These are phyloP conservation scores for Dryadomyces quercivorus DNA, from an alignment of 2,329 filamentous ascomycete species.

Conservation along the genomic window DNA sequence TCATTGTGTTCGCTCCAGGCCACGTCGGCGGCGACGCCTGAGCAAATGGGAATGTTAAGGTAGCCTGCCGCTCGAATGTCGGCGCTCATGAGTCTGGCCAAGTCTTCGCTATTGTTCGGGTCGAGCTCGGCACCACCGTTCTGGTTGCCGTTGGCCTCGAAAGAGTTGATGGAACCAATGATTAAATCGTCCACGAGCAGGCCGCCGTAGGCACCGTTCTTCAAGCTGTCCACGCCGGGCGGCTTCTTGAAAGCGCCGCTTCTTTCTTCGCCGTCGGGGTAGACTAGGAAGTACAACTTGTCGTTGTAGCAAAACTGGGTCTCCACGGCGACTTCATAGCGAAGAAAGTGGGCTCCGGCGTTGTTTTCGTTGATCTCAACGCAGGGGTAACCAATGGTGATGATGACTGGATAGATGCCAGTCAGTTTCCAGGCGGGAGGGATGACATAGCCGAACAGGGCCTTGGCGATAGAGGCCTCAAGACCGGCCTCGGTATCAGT, in stretches of 20 bases:
- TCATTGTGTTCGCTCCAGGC: not conserved
- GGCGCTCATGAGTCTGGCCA: conserved; percentile 14
- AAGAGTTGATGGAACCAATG: conserved; percentile 17
- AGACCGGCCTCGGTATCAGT: not conserved
- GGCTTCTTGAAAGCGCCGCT: conserved; percentile 17
- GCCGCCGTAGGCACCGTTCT: conserved; percentile 13
- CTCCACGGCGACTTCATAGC: no score
- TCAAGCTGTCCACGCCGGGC: conserved; percentile 16
- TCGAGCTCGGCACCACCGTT: conserved; percentile 18
- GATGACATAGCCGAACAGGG: not conserved
- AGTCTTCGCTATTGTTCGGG: conserved; percentile 12
- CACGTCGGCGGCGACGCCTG: conserved; percentile 17
- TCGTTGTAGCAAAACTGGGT: conserved; percentile 11
- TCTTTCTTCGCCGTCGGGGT: conserved; percentile 8
- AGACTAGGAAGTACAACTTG: conserved; percentile 20
- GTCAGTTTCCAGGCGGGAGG: no score
- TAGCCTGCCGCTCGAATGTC: conserved; percentile 23
- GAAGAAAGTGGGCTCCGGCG: not conserved
- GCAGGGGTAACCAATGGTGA: conserved; percentile 14
- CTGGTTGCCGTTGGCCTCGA: conserved; percentile 16
- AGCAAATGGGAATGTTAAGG: conserved; percentile 26
- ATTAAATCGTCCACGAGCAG: conserved; percentile 18
- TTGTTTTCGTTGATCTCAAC: conserved; percentile 3
- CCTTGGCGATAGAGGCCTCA: conserved; percentile 2
- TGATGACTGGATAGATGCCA: conserved; percentile 8